Conservation (phyloP, 2,329 filamentous ascomycete genomes). For the Trichothecium roseum region DNA sequence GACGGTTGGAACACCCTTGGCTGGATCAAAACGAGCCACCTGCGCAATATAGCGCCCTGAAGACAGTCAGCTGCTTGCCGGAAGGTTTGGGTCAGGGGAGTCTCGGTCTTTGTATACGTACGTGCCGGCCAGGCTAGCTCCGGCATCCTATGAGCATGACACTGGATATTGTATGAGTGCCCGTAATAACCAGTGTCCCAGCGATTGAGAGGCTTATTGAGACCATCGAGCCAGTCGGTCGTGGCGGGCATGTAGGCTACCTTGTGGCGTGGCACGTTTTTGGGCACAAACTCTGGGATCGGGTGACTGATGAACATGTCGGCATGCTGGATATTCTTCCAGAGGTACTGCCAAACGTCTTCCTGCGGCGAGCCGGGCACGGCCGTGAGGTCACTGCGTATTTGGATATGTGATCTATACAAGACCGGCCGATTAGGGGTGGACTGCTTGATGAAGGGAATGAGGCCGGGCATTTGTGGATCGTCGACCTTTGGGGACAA, state of each 20-base stretch:
- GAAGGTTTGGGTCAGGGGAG: no score
- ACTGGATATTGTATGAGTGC: conserved; percentile 58
- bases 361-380: conserved; percentile 54
- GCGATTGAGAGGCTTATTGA: conserved; percentile 63
- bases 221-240: conserved; percentile 73
- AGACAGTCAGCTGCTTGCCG: conserved; percentile 10
- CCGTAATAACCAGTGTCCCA: conserved; percentile 68
- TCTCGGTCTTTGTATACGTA: conserved; percentile 12
- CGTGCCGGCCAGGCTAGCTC: conserved; percentile 45
- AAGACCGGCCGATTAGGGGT: conserved; percentile 68
- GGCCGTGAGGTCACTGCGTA: conserved; percentile 62
- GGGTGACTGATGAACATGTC: conserved; percentile 80
- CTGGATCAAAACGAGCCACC: conserved; percentile 72
- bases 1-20: conserved; percentile 72
- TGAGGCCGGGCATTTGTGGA: conserved; percentile 73
- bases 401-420: conserved; percentile 76
- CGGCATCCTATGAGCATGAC: conserved; percentile 48
- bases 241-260: conserved; percentile 71
- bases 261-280: conserved; percentile 51
- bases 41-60: conserved; percentile 65
- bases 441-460: conserved; percentile 60
- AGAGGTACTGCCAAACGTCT: conserved; percentile 67
- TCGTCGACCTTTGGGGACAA: conserved; percentile 69
- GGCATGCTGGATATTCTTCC: conserved; percentile 57
- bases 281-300: conserved; percentile 64